Evolutionary conservation across 2,329 filamentous ascomycete genomes (phyloP).

Genomic region (Metarhizium album): DNA sequence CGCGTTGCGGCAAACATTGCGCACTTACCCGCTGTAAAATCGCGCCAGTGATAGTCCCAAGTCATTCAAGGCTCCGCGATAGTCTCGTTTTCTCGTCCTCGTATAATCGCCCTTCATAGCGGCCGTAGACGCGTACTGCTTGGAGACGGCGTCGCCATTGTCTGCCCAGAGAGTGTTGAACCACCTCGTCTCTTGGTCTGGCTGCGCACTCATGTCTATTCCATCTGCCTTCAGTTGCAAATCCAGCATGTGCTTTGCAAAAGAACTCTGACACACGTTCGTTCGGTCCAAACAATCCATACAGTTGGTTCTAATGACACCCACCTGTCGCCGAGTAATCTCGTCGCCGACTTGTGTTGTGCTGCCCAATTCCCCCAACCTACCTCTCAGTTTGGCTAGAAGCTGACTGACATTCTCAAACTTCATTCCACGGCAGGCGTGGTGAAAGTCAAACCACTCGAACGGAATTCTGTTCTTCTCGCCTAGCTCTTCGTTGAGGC

Average conservation of each 20-base stretch:
- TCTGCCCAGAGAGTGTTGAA: conserved; percentile 97
- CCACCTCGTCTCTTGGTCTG: conserved; percentile 75
- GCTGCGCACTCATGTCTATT: conserved; percentile 62
- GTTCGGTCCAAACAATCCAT: conserved; percentile 98
- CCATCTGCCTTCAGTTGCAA: conserved; percentile 65
- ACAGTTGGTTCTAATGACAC: conserved; percentile 87
- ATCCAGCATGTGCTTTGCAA: conserved; percentile 74
- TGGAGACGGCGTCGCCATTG: conserved; percentile 91
- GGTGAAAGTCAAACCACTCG: conserved; percentile 97
- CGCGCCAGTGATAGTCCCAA: conserved; percentile 78
- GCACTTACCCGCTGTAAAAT: conserved; percentile 52
- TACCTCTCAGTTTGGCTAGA: conserved; percentile 56
- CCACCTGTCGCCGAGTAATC: conserved; percentile 46
- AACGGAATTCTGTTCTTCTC: conserved; percentile 41
- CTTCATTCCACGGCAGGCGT: conserved; percentile 88
- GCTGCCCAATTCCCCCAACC: conserved; percentile 62
- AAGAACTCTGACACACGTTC: conserved; percentile 90
- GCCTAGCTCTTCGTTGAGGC: conserved; percentile 52
- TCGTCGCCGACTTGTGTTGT: conserved; percentile 44
- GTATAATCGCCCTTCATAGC: conserved; percentile 97
- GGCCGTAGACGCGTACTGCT: conserved; percentile 90
- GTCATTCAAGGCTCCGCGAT: conserved; percentile 83
- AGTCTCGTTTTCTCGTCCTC: conserved; percentile 78
- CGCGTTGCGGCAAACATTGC: background rate
- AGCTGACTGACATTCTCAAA: conserved; percentile 88